A percentile compares a stretch with the other conserved stretches of the same genome.
These are phyloP conservation scores for Trypanosoma rangeli DNA, from an alignment of 208 protist species.

Conservation along the genomic window DNA sequence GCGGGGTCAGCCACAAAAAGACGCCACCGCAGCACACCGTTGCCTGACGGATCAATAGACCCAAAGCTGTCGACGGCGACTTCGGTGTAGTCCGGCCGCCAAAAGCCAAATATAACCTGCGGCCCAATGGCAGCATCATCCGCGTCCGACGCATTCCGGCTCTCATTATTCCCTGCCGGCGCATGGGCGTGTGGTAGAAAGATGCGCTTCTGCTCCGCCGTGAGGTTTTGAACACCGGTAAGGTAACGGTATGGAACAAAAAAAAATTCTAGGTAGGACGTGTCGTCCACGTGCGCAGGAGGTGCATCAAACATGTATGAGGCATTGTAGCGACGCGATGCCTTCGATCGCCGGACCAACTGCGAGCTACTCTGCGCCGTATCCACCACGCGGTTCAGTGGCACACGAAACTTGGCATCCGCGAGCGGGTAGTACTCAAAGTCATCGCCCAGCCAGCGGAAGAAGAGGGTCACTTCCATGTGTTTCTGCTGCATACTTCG, in stretches of 20 bases:
- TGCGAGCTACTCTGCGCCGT: conserved; percentile 13
- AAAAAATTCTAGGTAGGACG: conserved; percentile 25
- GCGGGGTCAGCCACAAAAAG: conserved; percentile 34
- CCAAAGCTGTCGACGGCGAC: conserved; percentile 23
- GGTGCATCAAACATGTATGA: conserved; percentile 4
- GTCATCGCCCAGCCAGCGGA: conserved; percentile 57
- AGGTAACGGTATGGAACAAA: conserved; percentile 34
- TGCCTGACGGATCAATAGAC: conserved; percentile 52
- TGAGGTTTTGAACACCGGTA: conserved; percentile 32
- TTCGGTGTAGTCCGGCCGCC: conserved; percentile 41
- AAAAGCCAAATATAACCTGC: conserved; percentile 40
- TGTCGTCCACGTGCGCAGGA: conserved; percentile 54
- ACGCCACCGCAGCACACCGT: conserved; percentile 48
- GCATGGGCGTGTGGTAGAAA: conserved; percentile 27
- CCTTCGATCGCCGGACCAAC: not conserved
- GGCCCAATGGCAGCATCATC: conserved; percentile 27
- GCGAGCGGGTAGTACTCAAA: conserved; percentile 77
- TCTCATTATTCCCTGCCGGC: conserved; percentile 16
- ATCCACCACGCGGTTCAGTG: conserved; percentile 6
- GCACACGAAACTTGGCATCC: conserved; percentile 10
- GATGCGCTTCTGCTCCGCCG: conserved; percentile 21
- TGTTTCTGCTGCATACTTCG: conserved; percentile 34
- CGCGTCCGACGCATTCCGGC: conserved; percentile 13
- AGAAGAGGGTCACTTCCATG: conserved; percentile 30
- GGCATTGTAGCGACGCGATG: conserved; percentile 3